Base-by-base conservation (phyloP, 352 stramenopile species). In the Globisporangium cystogenes region DNA sequence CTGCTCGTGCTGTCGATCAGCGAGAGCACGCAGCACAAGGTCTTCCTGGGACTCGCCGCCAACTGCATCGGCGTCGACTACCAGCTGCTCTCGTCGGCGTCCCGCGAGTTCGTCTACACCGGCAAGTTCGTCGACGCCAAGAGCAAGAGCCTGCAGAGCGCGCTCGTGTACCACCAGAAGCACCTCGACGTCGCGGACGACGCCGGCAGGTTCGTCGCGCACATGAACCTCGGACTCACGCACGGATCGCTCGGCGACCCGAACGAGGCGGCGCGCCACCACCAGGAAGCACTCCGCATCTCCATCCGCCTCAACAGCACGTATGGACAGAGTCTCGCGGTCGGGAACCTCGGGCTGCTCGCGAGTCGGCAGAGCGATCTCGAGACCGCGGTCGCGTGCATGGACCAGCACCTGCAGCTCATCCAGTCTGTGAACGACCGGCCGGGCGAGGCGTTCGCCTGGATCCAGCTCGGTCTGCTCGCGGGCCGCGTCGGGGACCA, bases 21-120 rank as follows among this genome's bases (percentile, higher is more conserved):
- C 42, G 71, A 90, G 41, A 86, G 82, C 59, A 86, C 85, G 16
- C 65, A 93, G 36, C 83, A 95, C 50, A 76, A 65, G 43, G 44
- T 85, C 24, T 92, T 91, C 55, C 78, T 86, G 48, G 76, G 63
- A 4, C 65, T 96, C 18, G 85, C 84, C 7, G 68, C 87, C 42
- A 95, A 95, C 55, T 95, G 84, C 62, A 95, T 96, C 48, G 87
- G 87, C 23, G 83, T 96, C 55, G 73, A 95, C 65, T 90, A 91
- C 57, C 87, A 95, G 69, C 67, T 93, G 4, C 57, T 82, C 24
- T 82, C 80, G 12, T 86, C 73, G 3, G 67, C 59, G 0, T 61
- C 61, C 24, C 86, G 81, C 59, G 71, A 86, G 41, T 86, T 65
- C 46, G 52, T 66, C n/a, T 93, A 92, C 72, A 89, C 75, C 6